Base-by-base conservation (phyloP, 2,329 filamentous ascomycete species). In the Beauveria australis region DNA sequence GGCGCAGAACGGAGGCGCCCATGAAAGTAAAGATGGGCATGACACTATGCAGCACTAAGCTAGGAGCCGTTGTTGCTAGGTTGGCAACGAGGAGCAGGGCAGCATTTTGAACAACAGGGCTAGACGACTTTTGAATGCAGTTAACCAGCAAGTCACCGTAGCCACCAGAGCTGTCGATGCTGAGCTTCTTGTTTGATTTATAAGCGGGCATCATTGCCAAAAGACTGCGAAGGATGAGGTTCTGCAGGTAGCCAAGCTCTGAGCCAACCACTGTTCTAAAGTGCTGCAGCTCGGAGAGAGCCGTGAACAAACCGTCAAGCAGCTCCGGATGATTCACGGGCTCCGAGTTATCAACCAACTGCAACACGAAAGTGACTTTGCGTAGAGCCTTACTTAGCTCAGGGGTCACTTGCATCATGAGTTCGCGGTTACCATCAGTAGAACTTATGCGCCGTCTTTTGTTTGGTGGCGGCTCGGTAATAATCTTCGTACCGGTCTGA, bases 11-110 rank as follows among this genome's bases (percentile, higher is more conserved):
- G 3, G 91, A 96, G 48, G 88, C 89, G 47, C 93, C 92, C 88
- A 97, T 97, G 71, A 97, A 97, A 0, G 94, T 97, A 76, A 99
- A 99, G 57, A 99, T 93, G 14, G 94, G 94, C 94, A 99, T 99
- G 59, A 99, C 91, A 67, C 92, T 97, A 75, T 99, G 93, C 61
- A 99, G 81, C 3, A 99, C 91, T 53, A 96, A 78, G 71, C 96
- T 92, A 0, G 95, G 94, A 0, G 91, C 91, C 66, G 92, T 89
- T 44, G 88, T 88, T 24, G 94, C 93, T 46, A 99, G 80, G 61
- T 87, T 89, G 26, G 93, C 92, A 61, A 97, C 90, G 28, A 99
- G 79, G 9, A 97, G 83, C 16, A 99, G 80, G 4, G 94, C 92
- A 6, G 89, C 87, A 70, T 96, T 97, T 71, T 97, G 95, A 7